Percentiles rank a stretch among this genome's conserved stretches.
phyloP scores from a whole-genome alignment of 129 eudicot genomes.

The Deinandra increscens region DNA sequence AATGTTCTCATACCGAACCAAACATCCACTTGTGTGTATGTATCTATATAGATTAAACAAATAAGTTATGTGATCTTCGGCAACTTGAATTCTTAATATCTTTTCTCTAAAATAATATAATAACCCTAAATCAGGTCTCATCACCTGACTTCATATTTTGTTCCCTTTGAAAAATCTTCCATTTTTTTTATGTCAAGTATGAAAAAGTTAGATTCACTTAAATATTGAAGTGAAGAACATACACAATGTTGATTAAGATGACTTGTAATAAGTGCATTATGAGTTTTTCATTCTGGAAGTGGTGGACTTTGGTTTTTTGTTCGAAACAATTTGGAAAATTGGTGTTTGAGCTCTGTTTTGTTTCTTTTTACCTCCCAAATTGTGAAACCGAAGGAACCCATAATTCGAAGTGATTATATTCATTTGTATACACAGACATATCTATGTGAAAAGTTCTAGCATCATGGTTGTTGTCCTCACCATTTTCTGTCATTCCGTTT shows the following conservation, averaged over 20 bases:
- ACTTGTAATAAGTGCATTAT: not conserved
- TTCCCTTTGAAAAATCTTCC: not conserved
- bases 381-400: not conserved
- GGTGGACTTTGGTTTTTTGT: not conserved
- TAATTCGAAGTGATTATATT: not conserved
- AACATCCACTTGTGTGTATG: not conserved
- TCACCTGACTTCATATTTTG: not conserved
- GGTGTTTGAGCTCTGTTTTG: not conserved
- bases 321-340: not conserved
- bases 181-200: not conserved
- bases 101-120: not conserved
- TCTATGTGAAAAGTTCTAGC: slow-evolving; percentile 1
- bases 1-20: not conserved
- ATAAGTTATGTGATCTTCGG: not conserved
- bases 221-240: not conserved
- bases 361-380: not conserved
- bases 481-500: not conserved
- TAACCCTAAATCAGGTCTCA: not conserved
- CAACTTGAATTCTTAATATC: not conserved
- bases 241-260: not conserved
- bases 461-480: not conserved
- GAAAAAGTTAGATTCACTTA: not conserved
- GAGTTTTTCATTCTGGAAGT: not conserved
- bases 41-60: not conserved
- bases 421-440: not conserved